phyloP scores from a whole-genome alignment of 75 land plant species.

The Adiantum capillusveneris region DNA sequence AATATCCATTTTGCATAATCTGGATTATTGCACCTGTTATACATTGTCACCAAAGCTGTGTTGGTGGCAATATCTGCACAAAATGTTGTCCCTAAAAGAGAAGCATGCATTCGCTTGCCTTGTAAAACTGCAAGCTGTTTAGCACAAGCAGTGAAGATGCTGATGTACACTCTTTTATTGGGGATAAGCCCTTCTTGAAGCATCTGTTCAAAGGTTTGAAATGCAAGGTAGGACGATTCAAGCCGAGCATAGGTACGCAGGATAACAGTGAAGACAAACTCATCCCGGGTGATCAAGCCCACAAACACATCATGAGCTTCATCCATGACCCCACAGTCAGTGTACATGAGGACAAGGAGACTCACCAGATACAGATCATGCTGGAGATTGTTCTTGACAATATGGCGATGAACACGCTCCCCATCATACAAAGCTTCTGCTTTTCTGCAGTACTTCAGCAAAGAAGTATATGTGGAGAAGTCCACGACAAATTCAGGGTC shows the following conservation, averaged over 20 bases:
- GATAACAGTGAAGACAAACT: conserved; percentile 1
- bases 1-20: conserved; percentile 8
- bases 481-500: background rate
- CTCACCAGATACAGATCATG: conserved; percentile 20
- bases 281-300: background rate
- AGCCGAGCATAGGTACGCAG: conserved; percentile 11
- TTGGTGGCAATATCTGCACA: background rate
- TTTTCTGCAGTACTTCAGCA: conserved; percentile 7
- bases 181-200: conserved; percentile 28
- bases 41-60: conserved; percentile 13
- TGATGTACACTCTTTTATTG: conserved; percentile 9
- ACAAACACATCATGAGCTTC: conserved; percentile 38
- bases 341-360: conserved; percentile 40
- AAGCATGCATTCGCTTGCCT: conserved; percentile 11
- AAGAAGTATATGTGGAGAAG: background rate
- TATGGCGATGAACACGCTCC: conserved; percentile 27
- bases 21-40: conserved; percentile 6
- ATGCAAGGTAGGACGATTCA: conserved; percentile 9
- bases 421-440: conserved; percentile 21
- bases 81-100: background rate
- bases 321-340: conserved; percentile 23
- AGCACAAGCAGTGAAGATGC: background rate
- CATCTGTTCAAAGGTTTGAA: conserved; percentile 35
- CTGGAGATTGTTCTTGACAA: conserved; percentile 23
- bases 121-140: background rate